These are phyloP conservation scores for Cicer judaicum DNA, from an alignment of 306 rosid genomes.

Conservation along the genomic window DNA sequence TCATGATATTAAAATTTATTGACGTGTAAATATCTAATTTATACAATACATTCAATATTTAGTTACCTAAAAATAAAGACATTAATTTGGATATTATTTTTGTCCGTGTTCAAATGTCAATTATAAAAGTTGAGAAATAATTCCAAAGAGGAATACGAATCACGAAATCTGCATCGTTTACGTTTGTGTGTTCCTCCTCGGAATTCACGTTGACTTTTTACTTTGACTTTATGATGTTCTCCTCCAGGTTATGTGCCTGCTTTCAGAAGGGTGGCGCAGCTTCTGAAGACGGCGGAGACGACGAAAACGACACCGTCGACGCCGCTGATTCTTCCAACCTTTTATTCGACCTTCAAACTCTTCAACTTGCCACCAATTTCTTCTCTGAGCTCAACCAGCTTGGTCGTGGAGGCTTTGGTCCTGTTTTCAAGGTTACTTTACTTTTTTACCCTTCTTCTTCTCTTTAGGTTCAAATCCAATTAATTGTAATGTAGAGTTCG, in stretches of 20 bases:
- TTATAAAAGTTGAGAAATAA: too few species aligned
- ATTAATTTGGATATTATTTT: too few species aligned
- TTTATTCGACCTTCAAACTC: constrained; percentile 60
- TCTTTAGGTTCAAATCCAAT: too few species aligned
- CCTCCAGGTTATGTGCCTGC: constrained; percentile 53
- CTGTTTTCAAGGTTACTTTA: constrained; percentile 73
- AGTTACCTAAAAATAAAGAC: too few species aligned
- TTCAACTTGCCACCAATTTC: constrained; percentile 78
- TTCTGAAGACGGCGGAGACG: not conserved
- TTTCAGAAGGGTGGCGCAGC: constrained; percentile 34
- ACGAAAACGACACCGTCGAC: constrained; percentile 34
- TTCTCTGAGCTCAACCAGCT: constrained; percentile 75
- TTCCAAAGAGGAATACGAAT: too few species aligned
- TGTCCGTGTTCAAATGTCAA: too few species aligned
- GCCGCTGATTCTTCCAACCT: constrained; percentile 49
- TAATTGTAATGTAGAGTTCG: too few species aligned
- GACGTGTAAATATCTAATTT: too few species aligned
- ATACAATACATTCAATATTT: too few species aligned
- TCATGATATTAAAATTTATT: too few species aligned
- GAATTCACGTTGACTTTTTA: not conserved
- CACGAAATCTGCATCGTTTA: too few species aligned
- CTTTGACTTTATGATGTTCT: constrained; percentile 41
- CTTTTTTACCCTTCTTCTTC: not conserved
- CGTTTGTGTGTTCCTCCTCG: not conserved
- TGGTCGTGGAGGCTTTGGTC: constrained; percentile 97